Evolutionary conservation across 805 yeast genomes (phyloP).

Genomic region (Pichia occidentalis): DNA sequence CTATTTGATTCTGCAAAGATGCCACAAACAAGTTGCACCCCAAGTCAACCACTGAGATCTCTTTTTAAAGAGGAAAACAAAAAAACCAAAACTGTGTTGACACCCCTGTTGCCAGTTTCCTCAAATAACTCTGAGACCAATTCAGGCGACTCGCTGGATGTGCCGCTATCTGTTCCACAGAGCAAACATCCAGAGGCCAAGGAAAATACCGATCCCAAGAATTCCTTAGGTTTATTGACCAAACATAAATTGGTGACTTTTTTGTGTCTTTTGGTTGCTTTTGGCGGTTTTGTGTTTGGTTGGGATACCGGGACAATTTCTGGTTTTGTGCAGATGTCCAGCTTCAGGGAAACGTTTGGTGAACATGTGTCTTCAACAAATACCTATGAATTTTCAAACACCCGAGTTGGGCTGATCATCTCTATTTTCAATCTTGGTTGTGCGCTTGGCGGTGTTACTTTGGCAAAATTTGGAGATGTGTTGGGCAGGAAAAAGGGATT

Average conservation of each 20-base stretch:
- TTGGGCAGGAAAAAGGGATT: conserved; percentile 54
- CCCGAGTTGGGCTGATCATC: conserved; percentile 53
- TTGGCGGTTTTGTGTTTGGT: conserved; percentile 73
- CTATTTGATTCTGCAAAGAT: no score
- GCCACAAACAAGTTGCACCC: no score
- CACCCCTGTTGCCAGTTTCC: no score
- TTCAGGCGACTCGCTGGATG: no score
- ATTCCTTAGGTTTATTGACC: background rate
- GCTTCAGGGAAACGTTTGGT: conserved; percentile 49
- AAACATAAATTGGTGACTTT: conserved; percentile 19
- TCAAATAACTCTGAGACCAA: no score
- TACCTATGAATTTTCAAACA: conserved; percentile 36
- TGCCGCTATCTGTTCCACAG: no score
- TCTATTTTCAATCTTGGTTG: conserved; percentile 66
- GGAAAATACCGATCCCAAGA: no score
- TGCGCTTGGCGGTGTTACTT: conserved; percentile 58
- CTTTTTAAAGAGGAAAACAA: no score
- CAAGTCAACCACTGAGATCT: no score
- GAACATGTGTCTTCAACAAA: conserved; percentile 31
- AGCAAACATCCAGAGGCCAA: no score
- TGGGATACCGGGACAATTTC: conserved; percentile 76
- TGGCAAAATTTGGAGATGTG: conserved; percentile 49
- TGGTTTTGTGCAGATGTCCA: conserved; percentile 58
- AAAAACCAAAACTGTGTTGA: no score
- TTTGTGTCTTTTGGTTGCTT: conserved; percentile 52